Conservation (phyloP, 2,329 filamentous ascomycete species). For the Dothidotthia symphoricarpi region DNA sequence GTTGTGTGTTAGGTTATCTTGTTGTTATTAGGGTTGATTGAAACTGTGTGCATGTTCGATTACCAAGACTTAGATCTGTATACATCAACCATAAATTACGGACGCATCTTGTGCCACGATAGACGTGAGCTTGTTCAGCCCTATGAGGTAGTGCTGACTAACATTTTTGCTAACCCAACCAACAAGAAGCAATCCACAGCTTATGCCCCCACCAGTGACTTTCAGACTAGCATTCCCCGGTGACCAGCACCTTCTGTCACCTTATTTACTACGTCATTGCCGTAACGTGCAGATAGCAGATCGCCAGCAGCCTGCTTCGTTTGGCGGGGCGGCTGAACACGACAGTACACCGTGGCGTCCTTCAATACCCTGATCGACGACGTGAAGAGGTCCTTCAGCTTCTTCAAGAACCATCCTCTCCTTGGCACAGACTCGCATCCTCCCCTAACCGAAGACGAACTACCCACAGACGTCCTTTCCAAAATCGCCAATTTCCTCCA, state of each 20-base stretch:
- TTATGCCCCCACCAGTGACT: not conserved
- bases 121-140: too few relatives aligned
- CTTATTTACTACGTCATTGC: not conserved
- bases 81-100: too few relatives aligned
- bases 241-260: conserved; percentile 4
- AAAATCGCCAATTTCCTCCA: conserved; percentile 20
- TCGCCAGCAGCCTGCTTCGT: conserved; percentile 5
- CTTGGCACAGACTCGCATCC: conserved; percentile 23
- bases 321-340: conserved; percentile 8
- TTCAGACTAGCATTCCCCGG: conserved; percentile 3
- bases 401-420: conserved; percentile 33
- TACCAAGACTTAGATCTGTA: too few relatives aligned
- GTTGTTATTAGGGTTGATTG: too few relatives aligned
- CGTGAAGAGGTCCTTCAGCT: conserved; percentile 39
- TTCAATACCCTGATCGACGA: conserved; percentile 33
- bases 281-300: too few relatives aligned
- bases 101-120: too few relatives aligned
- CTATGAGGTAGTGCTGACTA: too few relatives aligned
- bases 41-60: too few relatives aligned
- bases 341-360: conserved; percentile 38
- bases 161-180: too few relatives aligned
- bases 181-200: too few relatives aligned
- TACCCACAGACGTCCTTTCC: conserved; percentile 21
- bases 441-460: conserved; percentile 10
- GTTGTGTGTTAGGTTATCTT: too few relatives aligned